Base-by-base conservation (phyloP, 169 alveolate species). In the Eimeria falciformis region DNA sequence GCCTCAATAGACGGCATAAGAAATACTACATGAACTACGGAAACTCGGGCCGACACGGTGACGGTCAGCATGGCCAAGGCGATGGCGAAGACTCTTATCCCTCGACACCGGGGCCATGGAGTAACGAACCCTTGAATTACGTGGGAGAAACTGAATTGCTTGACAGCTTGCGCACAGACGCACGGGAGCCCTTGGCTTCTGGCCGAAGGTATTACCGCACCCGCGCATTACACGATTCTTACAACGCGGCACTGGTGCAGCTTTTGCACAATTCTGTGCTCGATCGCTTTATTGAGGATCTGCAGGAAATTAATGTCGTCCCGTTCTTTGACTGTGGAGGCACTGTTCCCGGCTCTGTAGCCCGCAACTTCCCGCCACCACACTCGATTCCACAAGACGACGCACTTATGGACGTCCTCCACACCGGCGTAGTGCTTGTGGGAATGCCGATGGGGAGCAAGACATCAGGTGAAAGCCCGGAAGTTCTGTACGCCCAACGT, bases 301-400 rank as follows among this genome's bases (percentile, higher is more conserved):
- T 75, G 33, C 85, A 75, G 21, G 85, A 75, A 45, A 75, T 75
- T 2, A 75, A 75, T 25, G 40, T 75, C 6, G 66, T 75, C 5
- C 85, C 85, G 5, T 75, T 45, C 66, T 75, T 75, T 46, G 85
- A 75, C n/a, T 75, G 85, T 23, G 85, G 85, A n/a, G 85, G 85
- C 65, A 75, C 66, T 45, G 46, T 75, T 4, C 85, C 85, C 2
- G 85, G 85, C 5, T 75, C 85, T 2, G 85, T 75, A 40, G 27
- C 85, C 40, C 62, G 85, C 23, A 25, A 25, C 62, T 75, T 75
- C 23, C 85, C 85, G 0, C 65, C 65, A 1, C 12, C 21, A 5
- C 62, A 75, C 7, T 3, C 43, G 14, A 75, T 75, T 5, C 43
- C 85, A 3, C 66, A 58, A 1, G 85, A 75, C 46, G 85, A 75